Percentiles rank a stretch among this genome's conserved stretches.
Conservation (phyloP, 2,329 filamentous ascomycete genomes). For the Alternaria conjuncta region DNA sequence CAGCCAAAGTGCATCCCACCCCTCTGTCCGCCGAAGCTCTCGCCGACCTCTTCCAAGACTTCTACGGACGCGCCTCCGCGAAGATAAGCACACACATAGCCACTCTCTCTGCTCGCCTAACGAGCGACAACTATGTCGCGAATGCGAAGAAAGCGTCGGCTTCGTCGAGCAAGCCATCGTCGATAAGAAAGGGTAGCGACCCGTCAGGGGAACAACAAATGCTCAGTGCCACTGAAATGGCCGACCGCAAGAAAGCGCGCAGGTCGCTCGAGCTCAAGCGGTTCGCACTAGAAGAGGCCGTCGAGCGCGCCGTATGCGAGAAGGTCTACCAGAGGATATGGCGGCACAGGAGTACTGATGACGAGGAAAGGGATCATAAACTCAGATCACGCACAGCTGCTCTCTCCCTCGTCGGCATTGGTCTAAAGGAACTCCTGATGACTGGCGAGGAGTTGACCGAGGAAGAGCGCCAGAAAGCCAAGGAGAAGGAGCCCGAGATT, state of each 20-base stretch:
- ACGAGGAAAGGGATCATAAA: conserved; percentile 94
- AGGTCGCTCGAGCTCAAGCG: conserved; percentile 80
- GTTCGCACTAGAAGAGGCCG: conserved; percentile 81
- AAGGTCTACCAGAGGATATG: conserved; percentile 85
- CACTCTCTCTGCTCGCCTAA: conserved; percentile 75
- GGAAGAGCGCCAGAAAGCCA: conserved; percentile 62
- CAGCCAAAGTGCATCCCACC: conserved; percentile 82
- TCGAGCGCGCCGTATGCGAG: conserved; percentile 85
- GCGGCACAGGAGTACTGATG: conserved; percentile 87
- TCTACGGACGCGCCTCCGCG: conserved; percentile 80
- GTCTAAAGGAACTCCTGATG: conserved; percentile 76
- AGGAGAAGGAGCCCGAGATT: conserved; percentile 67
- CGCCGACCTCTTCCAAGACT: conserved; percentile 90
- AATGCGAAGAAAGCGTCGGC: conserved; percentile 50
- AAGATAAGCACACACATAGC: conserved; percentile 89
- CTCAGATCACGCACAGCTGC: conserved; percentile 93
- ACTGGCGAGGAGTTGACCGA: conserved; percentile 62
- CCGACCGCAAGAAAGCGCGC: conserved; percentile 77
- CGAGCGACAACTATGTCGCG: conserved; percentile 62
- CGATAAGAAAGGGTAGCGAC: conserved; percentile 46
- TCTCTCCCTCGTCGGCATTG: conserved; percentile 88
- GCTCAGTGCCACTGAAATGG: conserved; percentile 86
- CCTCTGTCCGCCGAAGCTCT: conserved; percentile 85
- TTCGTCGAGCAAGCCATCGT: conserved; percentile 45
- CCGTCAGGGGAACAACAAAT: conserved; percentile 73